Conservation (phyloP, 2,329 filamentous ascomycete species). For the Clonostachys rosea region DNA sequence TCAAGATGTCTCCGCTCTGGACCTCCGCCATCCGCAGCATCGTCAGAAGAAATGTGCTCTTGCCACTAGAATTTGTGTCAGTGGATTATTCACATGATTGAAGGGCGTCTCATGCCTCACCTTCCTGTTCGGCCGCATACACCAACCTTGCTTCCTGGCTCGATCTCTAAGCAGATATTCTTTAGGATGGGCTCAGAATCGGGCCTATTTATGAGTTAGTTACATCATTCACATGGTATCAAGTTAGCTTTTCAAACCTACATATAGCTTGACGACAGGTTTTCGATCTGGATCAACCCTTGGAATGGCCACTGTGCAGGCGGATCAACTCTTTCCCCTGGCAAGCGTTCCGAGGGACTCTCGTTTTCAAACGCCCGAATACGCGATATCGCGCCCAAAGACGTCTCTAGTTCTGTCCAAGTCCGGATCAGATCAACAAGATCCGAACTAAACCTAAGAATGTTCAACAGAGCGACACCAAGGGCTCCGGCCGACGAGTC, state of each 20-base stretch:
- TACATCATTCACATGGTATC: too few species aligned
- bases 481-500: conserved; percentile 21
- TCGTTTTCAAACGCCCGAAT: conserved; percentile 14
- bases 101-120: conserved; percentile 2
- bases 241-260: background rate
- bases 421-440: conserved; percentile 14
- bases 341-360: conserved; percentile 9
- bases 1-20: conserved; percentile 20
- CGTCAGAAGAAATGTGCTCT: conserved; percentile 29
- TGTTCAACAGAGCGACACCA: conserved; percentile 26
- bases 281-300: conserved; percentile 15
- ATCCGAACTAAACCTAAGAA: conserved; percentile 24
- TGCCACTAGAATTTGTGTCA: conserved; percentile 20
- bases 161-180: conserved; percentile 15
- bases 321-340: conserved; percentile 6
- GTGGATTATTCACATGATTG: too few species aligned
- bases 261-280: conserved; percentile 19
- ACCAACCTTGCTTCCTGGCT: conserved; percentile 23
- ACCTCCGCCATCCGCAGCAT: conserved; percentile 30
- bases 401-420: conserved; percentile 23
- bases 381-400: conserved; percentile 16
- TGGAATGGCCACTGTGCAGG: conserved; percentile 14
- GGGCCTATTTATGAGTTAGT: too few species aligned
- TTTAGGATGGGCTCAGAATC: conserved; percentile 6
- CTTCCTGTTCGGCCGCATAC: conserved; percentile 28